phyloP scores from a whole-genome alignment of 2,329 filamentous ascomycete species.

The Karstenula rhodostoma region DNA sequence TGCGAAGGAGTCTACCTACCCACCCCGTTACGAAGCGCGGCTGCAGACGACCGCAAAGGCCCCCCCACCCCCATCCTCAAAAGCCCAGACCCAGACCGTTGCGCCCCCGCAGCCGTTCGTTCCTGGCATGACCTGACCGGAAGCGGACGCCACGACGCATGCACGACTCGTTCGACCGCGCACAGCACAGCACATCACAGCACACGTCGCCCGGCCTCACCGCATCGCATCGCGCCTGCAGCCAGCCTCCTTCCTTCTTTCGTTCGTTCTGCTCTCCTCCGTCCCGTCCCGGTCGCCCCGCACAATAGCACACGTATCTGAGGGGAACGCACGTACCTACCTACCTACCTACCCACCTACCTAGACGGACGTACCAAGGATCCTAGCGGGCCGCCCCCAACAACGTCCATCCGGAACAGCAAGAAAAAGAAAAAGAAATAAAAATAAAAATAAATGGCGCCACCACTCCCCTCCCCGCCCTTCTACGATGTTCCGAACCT shows the following conservation, averaged over 20 bases:
- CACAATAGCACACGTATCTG: not conserved
- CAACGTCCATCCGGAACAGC: too few species aligned
- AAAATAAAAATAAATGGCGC: too few species aligned
- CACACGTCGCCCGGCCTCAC: not conserved
- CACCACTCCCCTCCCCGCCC: conserved; percentile 31
- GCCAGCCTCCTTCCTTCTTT: not conserved
- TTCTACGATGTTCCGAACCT: conserved; percentile 46
- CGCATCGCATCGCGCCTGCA: conserved; percentile 2
- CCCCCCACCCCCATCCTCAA: not conserved
- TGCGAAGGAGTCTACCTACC: not conserved
- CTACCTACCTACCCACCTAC: too few species aligned
- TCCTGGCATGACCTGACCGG: not conserved
- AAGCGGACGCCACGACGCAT: not conserved
- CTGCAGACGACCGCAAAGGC: conserved; percentile 13
- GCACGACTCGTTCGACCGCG: not conserved
- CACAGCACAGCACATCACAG: not conserved
- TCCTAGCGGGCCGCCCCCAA: not conserved
- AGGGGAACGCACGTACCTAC: too few species aligned
- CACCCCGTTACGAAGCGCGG: not conserved
- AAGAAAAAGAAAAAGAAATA: too few species aligned
- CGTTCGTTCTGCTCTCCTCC: not conserved
- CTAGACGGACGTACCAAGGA: too few species aligned
- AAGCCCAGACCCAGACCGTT: not conserved
- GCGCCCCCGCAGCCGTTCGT: conserved; percentile 7
- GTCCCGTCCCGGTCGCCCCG: not conserved